phyloP scores from a whole-genome alignment of 345 rosid genomes.

The Citrus hindsii region DNA sequence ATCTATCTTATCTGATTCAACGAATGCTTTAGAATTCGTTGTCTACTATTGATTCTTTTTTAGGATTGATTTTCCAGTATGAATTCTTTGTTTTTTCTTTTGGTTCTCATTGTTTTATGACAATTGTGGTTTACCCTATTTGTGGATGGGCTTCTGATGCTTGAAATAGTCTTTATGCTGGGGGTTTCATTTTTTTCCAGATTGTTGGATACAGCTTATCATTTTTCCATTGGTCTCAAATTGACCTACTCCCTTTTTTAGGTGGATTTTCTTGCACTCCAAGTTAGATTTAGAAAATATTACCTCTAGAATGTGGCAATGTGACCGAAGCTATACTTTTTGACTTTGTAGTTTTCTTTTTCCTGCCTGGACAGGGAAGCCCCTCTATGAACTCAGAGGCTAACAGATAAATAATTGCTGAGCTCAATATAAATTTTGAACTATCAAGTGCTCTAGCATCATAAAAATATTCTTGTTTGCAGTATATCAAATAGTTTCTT shows the following conservation, averaged over 20 bases:
- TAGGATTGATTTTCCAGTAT: neutral
- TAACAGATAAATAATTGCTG: neutral
- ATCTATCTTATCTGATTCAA: neutral
- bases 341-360: neutral
- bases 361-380: neutral
- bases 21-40: neutral
- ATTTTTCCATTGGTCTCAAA: neutral
- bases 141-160: neutral
- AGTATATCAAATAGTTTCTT: neutral
- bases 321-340: neutral
- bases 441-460: neutral
- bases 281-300: neutral
- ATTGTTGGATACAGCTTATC: neutral
- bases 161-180: conserved; percentile 16
- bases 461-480: neutral
- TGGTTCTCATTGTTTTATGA: neutral
- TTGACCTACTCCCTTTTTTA: neutral
- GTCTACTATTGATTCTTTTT: neutral
- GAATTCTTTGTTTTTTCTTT: too few species aligned
- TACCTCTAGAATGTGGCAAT: neutral
- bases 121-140: neutral
- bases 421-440: neutral
- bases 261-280: neutral
- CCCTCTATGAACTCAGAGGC: neutral
- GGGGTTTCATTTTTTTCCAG: neutral